Base-by-base conservation (phyloP, 2,329 filamentous ascomycete genomes). In the Sporothrix mexicana region DNA sequence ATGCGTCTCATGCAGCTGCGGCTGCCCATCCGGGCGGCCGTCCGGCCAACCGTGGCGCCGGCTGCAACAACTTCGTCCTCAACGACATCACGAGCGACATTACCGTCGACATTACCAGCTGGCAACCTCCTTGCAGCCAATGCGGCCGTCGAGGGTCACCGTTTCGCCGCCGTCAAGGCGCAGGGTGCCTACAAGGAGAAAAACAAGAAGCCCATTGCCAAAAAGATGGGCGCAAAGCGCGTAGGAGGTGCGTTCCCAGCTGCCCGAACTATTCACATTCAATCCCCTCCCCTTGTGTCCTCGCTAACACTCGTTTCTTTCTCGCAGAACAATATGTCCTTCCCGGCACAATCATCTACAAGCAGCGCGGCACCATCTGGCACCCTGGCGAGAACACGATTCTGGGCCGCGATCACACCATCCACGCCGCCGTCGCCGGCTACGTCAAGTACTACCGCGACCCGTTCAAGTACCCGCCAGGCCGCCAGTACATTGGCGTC, bases 371-470 rank as follows among this genome's bases (percentile, higher is more conserved):
- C 78, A 97, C 96, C 3, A 89, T 91, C 79, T 99, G 96, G 96
- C 95, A 92, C 81, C 92, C 96, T 0, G 96, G 96, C 78, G 96
- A 98, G 81, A 98, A 99, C 84, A 93, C 93, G 82, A 93, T 91
- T 78, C 95, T 98, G 86, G 96, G 96, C 69, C 92, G 96, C 74
- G 95, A 99, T 82, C 96, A 98, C 85, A 98, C 95, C 69, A 97
- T 99, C 80, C 97, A 93, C 82, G 91, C 96, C 70, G 91, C 90
- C 74, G 89, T 92, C 72, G 87, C 92, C 3, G 96, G 96, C 76
- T 99, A 97, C 82, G 96, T 99, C 74, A 94, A 96, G 78, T 99
- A 97, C 88, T 99, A 99, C 86, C 90, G 92, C 79, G 95, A 99
- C 80, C 94, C 95, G 0, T 82, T 87, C 45, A 88, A 86, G 73